These are phyloP conservation scores for Phytophthora parvispora DNA, from an alignment of 352 stramenopile genomes.

Conservation along the genomic window DNA sequence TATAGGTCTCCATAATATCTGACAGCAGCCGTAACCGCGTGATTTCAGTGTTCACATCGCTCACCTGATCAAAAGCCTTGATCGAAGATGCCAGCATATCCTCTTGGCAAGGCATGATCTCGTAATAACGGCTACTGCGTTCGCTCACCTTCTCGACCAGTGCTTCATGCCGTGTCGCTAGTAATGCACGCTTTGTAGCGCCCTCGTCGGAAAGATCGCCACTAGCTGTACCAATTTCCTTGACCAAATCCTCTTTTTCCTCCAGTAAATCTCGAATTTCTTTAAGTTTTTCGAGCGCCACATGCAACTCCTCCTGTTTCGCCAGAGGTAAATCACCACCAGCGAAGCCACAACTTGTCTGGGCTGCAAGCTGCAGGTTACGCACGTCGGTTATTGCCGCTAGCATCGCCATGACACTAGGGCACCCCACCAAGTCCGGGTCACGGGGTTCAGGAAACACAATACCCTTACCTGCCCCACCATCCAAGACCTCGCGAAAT, in stretches of 20 bases:
- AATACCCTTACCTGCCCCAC: constrained; percentile 6
- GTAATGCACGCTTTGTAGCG: constrained; percentile 43
- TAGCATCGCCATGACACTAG: constrained; percentile 61
- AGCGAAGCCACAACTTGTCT: constrained; percentile 55
- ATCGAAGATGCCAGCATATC: constrained; percentile 66
- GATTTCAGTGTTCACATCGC: constrained; percentile 76
- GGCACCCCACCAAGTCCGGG: constrained; percentile 23
- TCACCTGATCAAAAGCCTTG: constrained; percentile 63
- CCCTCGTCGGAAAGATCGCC: constrained; percentile 60
- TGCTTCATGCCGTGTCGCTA: constrained; percentile 56
- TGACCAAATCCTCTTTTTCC: constrained; percentile 55
- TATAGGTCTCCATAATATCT: constrained; percentile 83
- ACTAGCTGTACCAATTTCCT: constrained; percentile 58
- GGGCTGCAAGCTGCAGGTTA: constrained; percentile 74
- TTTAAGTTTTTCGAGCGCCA: constrained; percentile 53
- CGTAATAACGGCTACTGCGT: constrained; percentile 81
- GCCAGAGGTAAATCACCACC: constrained; percentile 65
- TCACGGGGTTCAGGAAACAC: constrained; percentile 49
- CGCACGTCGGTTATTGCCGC: constrained; percentile 78
- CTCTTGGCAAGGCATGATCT: constrained; percentile 84
- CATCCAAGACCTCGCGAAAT: constrained; percentile 54
- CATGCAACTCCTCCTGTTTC: constrained; percentile 63
- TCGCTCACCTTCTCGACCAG: constrained; percentile 79
- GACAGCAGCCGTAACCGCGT: constrained; percentile 66
- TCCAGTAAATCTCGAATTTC: constrained; percentile 65